Conservation (phyloP, 768 basidiomycete genomes). For the Cubamyces sp. region DNA sequence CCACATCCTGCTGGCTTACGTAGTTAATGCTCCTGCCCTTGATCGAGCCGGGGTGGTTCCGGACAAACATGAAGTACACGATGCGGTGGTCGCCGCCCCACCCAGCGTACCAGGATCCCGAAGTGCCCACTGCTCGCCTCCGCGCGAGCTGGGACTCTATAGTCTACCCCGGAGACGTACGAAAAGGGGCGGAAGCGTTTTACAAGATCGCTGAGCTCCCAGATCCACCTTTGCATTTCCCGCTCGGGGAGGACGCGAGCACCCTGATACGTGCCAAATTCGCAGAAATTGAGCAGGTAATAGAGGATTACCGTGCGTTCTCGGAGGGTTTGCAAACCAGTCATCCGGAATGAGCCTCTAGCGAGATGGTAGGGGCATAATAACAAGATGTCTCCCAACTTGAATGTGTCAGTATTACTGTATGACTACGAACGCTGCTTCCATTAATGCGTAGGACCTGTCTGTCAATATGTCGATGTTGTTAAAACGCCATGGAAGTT, state of each 20-base stretch:
- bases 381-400: too few species aligned
- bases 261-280: background rate
- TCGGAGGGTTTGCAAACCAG: background rate
- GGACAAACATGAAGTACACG: background rate
- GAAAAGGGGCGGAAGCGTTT: constrained; percentile 27
- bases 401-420: too few species aligned
- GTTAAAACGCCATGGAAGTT: too few species aligned
- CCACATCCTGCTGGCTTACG: background rate
- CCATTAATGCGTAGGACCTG: too few species aligned
- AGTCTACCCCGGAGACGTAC: constrained; percentile 20
- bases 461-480: too few species aligned
- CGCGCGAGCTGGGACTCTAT: background rate
- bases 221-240: constrained; percentile 25
- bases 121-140: background rate
- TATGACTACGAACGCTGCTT: too few species aligned
- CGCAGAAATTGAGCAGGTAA: background rate
- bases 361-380: background rate
- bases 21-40: background rate
- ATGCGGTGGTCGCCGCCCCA: constrained; percentile 12
- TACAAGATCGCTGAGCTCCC: constrained; percentile 22
- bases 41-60: constrained; percentile 25
- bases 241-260: constrained; percentile 2
- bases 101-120: constrained; percentile 25
- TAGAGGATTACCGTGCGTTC: background rate
- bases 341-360: too few species aligned